Evolutionary conservation across 176 grass and related monocot genomes (phyloP), one percentile per base, ranked within the genome.

Genomic region (Hordeum marinum): DNA sequence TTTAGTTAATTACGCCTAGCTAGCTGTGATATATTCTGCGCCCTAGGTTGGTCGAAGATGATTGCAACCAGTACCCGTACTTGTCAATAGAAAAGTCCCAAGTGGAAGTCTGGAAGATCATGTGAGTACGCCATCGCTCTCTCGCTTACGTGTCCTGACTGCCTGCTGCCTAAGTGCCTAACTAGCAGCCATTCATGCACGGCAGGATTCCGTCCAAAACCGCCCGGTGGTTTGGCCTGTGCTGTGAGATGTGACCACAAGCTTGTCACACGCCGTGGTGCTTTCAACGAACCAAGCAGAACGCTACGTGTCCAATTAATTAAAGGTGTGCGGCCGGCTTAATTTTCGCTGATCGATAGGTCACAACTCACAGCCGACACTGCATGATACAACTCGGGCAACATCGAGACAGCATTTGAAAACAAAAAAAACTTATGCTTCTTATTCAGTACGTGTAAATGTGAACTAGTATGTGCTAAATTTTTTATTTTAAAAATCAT

Each of bases 51-150:
- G 18, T 3, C 52, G 2, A 55, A 55, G 52, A 55, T 21, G 52
- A 55, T 55, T 63, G 25, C 24, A 23, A 29, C 24, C 13, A 3
- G 25, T 62, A 11, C 23, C 25, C 0, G 52, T 57, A 21, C 52
- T 21, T 57, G 7, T 57, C 52, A 14, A 15, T 64, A 12, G 62
- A 32, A 32, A 64, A 32, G 62, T 64, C 27, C 26, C 11, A 60
- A 69, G 6, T 9, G 31, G 20, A n/a, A n/a, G n/a, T n/a, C n/a
- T n/a, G n/a, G n/a, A 52, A 18, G 15, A 18, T 46, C 43, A 46
- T 57, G 73, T 63, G 9, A 61, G 84, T 80, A 81, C 68, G 77
- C 78, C 31, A n/a, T 75, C 77, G 3, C 69, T 66, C 0, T 81
- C 78, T 31, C 11, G 23, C 32, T 65, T 75, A 81, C 68, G 59